These are phyloP conservation scores for Terfezia boudieri DNA, from an alignment of 495 filamentous ascomycete genomes.

Conservation along the genomic window DNA sequence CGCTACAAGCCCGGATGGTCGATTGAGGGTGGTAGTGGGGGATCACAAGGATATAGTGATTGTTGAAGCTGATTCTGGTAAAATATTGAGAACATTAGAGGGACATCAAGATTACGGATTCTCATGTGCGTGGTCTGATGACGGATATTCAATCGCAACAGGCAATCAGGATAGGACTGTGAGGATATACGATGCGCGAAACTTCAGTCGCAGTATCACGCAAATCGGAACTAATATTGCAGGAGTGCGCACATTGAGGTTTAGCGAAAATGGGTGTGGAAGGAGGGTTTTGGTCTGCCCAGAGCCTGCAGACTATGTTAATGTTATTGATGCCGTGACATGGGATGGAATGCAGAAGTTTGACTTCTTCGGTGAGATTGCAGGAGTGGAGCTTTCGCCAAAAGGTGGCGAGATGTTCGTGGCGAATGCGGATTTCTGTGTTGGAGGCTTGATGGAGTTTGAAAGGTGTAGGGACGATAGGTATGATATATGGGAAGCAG, in stretches of 20 bases:
- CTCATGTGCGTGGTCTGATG: slow-evolving; percentile 75
- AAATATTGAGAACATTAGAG: slow-evolving; percentile 31
- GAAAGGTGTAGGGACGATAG: slow-evolving; percentile 24
- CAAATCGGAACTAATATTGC: slow-evolving; percentile 54
- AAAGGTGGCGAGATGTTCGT: slow-evolving; percentile 52
- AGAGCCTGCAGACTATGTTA: slow-evolving; percentile 68
- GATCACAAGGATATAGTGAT: slow-evolving; percentile 37
- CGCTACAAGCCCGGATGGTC: slow-evolving; percentile 52
- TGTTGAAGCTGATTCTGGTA: slow-evolving; percentile 40
- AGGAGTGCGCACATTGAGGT: slow-evolving; percentile 53
- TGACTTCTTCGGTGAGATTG: slow-evolving; percentile 72
- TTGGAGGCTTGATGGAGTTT: slow-evolving; percentile 63
- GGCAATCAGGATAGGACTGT: slow-evolving; percentile 73
- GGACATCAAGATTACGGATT: slow-evolving; percentile 71
- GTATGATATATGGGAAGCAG: no score
- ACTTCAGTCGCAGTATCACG: slow-evolving; percentile 27
- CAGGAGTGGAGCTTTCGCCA: slow-evolving; percentile 48
- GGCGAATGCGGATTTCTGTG: slow-evolving; percentile 47
- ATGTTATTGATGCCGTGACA: slow-evolving; percentile 46
- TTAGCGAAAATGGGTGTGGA: slow-evolving; percentile 51
- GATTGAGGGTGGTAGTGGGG: slow-evolving; percentile 58
- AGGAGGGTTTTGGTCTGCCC: slow-evolving; percentile 51
- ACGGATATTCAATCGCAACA: slow-evolving; percentile 73
- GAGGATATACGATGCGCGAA: slow-evolving; percentile 66
- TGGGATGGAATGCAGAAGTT: slow-evolving; percentile 49